phyloP scores from a whole-genome alignment of 129 eudicot species.

The Cynara cardunculus region DNA sequence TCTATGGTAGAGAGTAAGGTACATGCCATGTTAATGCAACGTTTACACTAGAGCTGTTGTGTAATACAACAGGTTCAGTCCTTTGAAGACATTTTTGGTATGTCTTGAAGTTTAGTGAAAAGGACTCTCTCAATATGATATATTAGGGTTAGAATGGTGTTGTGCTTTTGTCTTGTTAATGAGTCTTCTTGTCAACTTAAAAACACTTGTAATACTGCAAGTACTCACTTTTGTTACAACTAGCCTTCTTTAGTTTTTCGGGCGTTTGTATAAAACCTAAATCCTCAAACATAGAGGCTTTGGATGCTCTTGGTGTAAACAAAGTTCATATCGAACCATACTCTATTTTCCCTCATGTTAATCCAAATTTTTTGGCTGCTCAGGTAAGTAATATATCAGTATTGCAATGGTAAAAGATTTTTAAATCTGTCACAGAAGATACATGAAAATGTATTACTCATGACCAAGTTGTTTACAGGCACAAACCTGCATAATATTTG shows the following conservation, averaged over 20 bases:
- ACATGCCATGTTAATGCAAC: too few species aligned
- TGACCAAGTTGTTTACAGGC: slow-evolving; percentile 18
- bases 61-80: background rate
- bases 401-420: background rate
- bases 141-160: background rate
- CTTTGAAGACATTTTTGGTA: background rate
- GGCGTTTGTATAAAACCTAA: background rate
- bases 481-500: slow-evolving; percentile 84
- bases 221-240: too few species aligned
- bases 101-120: background rate
- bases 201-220: background rate
- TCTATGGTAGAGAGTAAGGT: too few species aligned
- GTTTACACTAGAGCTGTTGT: background rate
- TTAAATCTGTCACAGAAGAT: background rate
- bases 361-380: background rate
- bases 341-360: background rate
- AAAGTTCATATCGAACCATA: background rate
- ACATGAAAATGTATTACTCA: background rate
- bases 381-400: background rate
- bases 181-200: background rate
- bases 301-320: too few species aligned
- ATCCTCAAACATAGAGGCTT: too few species aligned
- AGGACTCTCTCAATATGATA: background rate
- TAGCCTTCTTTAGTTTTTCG: background rate
- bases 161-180: background rate